Conservation (phyloP, 2,329 filamentous ascomycete species). For the Cercospora canescens region DNA sequence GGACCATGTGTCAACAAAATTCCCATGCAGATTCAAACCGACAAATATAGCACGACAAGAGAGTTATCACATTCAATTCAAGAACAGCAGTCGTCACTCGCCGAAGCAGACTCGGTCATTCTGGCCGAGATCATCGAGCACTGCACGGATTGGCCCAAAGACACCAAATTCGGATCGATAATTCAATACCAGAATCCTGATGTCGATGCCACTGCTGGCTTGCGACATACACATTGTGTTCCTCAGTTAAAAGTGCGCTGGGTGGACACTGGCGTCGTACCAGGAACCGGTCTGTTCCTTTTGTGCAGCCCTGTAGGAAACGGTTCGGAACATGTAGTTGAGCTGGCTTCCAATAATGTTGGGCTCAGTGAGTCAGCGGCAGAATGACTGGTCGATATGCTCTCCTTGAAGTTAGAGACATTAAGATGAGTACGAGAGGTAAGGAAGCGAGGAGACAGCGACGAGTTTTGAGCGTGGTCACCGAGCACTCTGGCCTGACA, state of each 20-base stretch:
- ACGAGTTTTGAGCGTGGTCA: too few species aligned
- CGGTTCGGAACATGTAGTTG: not conserved
- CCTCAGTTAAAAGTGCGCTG: not conserved
- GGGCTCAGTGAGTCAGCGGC: not conserved
- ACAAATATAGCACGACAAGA: not conserved
- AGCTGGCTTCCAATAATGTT: not conserved
- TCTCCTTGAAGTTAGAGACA: not conserved
- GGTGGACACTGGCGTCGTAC: not conserved
- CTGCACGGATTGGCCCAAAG: not conserved
- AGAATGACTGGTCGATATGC: not conserved
- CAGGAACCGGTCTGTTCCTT: not conserved
- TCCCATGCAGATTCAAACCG: not conserved
- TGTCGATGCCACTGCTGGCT: too few species aligned
- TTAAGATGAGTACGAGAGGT: not conserved
- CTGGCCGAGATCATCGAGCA: not conserved
- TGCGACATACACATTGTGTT: too few species aligned
- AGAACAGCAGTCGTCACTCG: not conserved
- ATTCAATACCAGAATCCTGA: not conserved
- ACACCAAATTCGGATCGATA: not conserved
- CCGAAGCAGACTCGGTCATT: not conserved
- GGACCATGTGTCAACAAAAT: not conserved
- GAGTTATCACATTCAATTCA: not conserved
- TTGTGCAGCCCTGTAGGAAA: not conserved
- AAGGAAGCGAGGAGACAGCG: too few species aligned
- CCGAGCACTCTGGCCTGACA: too few species aligned